These are phyloP conservation scores for Xylariales sp. DNA, from an alignment of 2,329 filamentous ascomycete species.

Conservation along the genomic window DNA sequence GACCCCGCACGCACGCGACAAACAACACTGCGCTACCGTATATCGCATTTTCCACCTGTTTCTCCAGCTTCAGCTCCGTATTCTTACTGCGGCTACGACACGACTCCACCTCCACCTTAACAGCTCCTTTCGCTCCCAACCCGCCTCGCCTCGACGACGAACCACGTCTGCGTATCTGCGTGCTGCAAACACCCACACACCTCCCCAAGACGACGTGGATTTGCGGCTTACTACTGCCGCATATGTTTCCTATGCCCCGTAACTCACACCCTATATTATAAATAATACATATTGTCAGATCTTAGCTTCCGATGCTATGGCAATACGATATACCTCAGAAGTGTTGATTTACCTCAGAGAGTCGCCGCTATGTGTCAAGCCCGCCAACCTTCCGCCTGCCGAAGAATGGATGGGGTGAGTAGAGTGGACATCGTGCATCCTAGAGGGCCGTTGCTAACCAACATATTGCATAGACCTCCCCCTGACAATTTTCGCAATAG, in stretches of 20 bases:
- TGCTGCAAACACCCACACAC: neutral
- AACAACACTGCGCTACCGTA: constrained; percentile 3
- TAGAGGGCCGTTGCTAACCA: constrained; percentile 25
- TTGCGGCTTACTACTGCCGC: neutral
- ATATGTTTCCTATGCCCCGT: constrained; percentile 21
- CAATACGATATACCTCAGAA: constrained; percentile 78
- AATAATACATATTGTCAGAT: constrained; percentile 27
- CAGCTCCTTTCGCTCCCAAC: constrained; percentile 9
- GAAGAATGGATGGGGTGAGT: constrained; percentile 97
- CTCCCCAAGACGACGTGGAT: neutral
- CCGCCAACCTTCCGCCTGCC: constrained; percentile 79
- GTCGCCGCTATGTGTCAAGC: constrained; percentile 86
- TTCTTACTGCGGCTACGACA: constrained; percentile 24
- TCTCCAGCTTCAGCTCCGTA: constrained; percentile 10
- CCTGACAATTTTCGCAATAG: constrained; percentile 60
- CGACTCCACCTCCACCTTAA: constrained; percentile 2
- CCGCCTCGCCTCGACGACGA: constrained; percentile 15
- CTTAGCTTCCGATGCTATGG: constrained; percentile 55
- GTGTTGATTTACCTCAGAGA: constrained; percentile 79
- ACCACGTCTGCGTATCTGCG: neutral
- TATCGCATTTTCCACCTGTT: constrained; percentile 7
- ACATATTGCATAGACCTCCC: constrained; percentile 53
- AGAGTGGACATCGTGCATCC: constrained; percentile 15
- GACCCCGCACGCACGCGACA: constrained; percentile 32
- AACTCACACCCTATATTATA: constrained; percentile 20